These are phyloP conservation scores for Annona cherimola DNA, from an alignment of 164 flowering plant species.

Conservation along the genomic window DNA sequence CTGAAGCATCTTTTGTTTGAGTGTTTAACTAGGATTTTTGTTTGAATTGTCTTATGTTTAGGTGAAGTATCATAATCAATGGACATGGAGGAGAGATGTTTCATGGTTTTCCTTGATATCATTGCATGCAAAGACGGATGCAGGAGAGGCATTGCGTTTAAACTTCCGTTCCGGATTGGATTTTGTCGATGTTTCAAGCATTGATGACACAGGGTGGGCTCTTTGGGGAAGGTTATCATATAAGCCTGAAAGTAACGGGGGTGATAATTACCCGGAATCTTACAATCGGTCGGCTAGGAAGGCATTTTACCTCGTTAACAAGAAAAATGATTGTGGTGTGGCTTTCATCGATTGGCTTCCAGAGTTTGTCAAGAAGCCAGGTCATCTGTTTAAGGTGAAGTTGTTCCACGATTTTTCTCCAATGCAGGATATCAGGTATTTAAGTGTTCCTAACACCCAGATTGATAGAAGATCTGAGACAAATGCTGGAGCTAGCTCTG, in stretches of 20 bases:
- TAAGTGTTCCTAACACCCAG: conserved; percentile 12
- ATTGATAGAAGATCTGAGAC: conserved; percentile 15
- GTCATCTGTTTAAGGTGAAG: conserved; percentile 78
- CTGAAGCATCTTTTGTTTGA: background rate
- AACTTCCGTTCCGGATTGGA: conserved; percentile 49
- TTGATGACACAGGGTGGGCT: conserved; percentile 40
- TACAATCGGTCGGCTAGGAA: conserved; percentile 29
- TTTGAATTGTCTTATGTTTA: conserved; percentile 20
- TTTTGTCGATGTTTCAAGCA: conserved; percentile 68
- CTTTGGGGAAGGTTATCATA: conserved; percentile 57
- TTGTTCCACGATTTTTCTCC: conserved; percentile 35
- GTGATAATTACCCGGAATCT: conserved; percentile 50
- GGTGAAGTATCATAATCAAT: conserved; percentile 60
- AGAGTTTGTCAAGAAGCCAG: conserved; percentile 82
- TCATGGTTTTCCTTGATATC: conserved; percentile 77
- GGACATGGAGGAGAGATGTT: conserved; percentile 48
- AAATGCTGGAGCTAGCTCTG: conserved; percentile 3
- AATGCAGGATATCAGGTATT: conserved; percentile 16
- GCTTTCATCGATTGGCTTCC: conserved; percentile 79
- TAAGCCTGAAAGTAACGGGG: conserved; percentile 42
- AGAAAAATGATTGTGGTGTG: conserved; percentile 57
- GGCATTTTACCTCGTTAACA: conserved; percentile 68
- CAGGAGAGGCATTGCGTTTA: conserved; percentile 64
- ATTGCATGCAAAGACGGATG: conserved; percentile 63
- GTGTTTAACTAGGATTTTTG: background rate